A percentile compares a stretch with the other conserved stretches of the same genome.
Conservation (phyloP, 2,329 filamentous ascomycete species). For the Neopestalotiopsis sp. region DNA sequence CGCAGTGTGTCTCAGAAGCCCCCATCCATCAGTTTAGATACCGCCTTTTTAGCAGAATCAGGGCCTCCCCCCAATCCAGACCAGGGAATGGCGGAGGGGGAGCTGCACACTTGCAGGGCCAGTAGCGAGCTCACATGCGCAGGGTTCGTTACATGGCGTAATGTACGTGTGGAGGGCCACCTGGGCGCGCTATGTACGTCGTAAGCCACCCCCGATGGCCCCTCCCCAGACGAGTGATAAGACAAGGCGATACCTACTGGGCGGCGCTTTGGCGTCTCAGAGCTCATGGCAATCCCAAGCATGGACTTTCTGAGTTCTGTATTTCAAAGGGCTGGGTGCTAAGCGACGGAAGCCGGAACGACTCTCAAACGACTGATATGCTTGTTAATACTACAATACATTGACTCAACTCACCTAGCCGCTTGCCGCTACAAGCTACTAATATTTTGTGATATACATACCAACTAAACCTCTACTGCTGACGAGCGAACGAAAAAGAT, state of each 20-base stretch:
- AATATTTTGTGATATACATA: too few species aligned
- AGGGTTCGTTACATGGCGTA: neutral
- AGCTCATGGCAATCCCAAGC: neutral
- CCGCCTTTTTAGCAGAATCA: too few species aligned
- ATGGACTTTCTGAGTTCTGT: neutral
- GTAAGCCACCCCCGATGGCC: neutral
- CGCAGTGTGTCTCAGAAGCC: neutral
- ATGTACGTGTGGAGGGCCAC: too few species aligned
- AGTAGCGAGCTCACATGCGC: neutral
- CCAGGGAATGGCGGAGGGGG: neutral
- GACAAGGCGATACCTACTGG: too few species aligned
- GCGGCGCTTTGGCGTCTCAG: conserved; percentile 2
- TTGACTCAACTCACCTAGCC: too few species aligned
- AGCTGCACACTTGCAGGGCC: too few species aligned
- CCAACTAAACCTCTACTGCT: too few species aligned
- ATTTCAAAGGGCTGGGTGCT: too few species aligned
- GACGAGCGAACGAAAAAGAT: too few species aligned
- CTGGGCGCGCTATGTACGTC: neutral
- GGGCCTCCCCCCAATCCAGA: neutral
- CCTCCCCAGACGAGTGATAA: too few species aligned
- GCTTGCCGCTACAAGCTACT: too few species aligned
- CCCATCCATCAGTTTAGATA: too few species aligned
- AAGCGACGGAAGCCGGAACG: neutral
- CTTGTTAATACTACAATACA: neutral
- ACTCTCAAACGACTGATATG: neutral